These are phyloP conservation scores for Arachis stenosperma DNA, from an alignment of 306 rosid genomes.

Conservation along the genomic window DNA sequence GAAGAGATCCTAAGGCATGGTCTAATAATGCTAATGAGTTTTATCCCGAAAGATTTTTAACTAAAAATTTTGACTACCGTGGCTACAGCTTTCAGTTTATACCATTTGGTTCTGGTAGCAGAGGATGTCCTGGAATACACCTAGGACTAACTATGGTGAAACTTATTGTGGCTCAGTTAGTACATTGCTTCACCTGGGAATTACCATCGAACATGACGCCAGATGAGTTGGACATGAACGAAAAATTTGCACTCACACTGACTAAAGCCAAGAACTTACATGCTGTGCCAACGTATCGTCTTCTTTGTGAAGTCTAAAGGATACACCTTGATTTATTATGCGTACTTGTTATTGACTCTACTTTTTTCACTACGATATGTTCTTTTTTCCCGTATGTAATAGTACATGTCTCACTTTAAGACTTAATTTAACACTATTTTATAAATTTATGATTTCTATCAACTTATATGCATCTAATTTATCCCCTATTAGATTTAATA, in stretches of 20 bases:
- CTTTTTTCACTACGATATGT: too few relatives aligned
- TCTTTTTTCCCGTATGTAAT: too few relatives aligned
- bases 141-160: constrained; percentile 34
- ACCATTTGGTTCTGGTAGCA: constrained; percentile 54
- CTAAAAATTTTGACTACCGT: constrained; percentile 3
- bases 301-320: not conserved
- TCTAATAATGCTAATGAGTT: constrained; percentile 42
- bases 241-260: constrained; percentile 42
- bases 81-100: constrained; percentile 37
- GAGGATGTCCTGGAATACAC: constrained; percentile 50
- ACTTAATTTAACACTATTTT: too few relatives aligned
- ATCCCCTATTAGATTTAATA: too few relatives aligned
- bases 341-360: too few relatives aligned
- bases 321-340: not conserved
- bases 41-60: constrained; percentile 45
- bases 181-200: constrained; percentile 50
- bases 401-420: too few relatives aligned
- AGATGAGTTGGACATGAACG: constrained; percentile 42
- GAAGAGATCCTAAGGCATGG: constrained; percentile 48
- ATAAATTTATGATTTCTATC: too few relatives aligned
- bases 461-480: too few relatives aligned
- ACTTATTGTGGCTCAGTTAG: constrained; percentile 44
- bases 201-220: constrained; percentile 30
- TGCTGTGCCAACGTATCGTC: constrained; percentile 39
- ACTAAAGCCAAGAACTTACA: constrained; percentile 40